Evolutionary conservation across 176 grass and related monocot species (phyloP), one percentile per base, ranked within the genome.

Genomic region (Oryza glaberrima): DNA sequence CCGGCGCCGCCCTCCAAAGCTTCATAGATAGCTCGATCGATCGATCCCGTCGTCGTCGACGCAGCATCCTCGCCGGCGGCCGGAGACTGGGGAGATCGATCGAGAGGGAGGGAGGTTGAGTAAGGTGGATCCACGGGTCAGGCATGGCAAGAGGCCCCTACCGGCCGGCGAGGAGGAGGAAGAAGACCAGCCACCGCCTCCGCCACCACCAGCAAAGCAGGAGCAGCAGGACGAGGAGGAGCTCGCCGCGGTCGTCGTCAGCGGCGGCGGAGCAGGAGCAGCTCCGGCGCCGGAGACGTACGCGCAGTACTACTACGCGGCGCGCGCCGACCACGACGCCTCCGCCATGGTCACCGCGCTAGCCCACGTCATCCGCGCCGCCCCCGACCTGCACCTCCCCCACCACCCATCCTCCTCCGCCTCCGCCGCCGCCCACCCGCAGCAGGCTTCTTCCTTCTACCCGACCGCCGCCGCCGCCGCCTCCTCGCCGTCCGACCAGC

Each of bases 71-170:
- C 22, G n/a, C 11, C 20, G 3, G n/a, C 11, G 6, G 43, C 28
- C 49, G 15, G 8, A 4, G 46, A 12, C 46, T 3, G 46, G 11
- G 2, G 46, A 46, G 45, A 46, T 26, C 26, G 44, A 46, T 2
- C 34, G 34, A 35, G 34, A 35, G 34, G 68, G 9, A 20, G 61
- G n/a, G 4, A 72, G 69, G 30, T 82, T 46, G 41, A 86, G 34
- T 84, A 84, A 56, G 86, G 94, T 96, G 91, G 97, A 96, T 94
- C 91, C 94, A 78, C 86, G 88, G 81, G 8, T 63, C 58, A 54
- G 90, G 76, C 84, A 94, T 99, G 94, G 94, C 64, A 99, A 96
- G 93, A 89, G 97, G 81, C 76, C 97, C 69, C 90, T 99, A 60
- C 90, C 92, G 36, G 84, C 94, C 61, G 83, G 86, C 68, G 87